Base-by-base conservation (phyloP, 306 rosid genomes). In the Styphnolobium japonicum region DNA sequence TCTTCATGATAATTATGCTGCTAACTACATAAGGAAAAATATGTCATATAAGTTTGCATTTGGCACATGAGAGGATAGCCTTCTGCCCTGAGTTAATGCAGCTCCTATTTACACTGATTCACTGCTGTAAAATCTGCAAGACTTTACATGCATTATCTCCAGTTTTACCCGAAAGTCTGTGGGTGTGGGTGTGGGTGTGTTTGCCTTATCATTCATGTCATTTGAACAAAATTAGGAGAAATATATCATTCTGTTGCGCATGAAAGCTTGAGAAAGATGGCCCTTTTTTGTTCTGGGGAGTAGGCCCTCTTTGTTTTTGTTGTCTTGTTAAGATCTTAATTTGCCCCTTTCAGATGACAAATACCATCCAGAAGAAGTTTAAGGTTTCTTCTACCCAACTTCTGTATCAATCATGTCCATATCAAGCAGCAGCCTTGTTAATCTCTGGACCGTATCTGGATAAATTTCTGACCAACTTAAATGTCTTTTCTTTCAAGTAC, bases 351-450 rank as follows among this genome's bases (percentile, higher is more conserved):
- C 80, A 95, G 98, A 92, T 95, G 98, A 95, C 98, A 45, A 92
- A 95, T 82, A 88, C 97, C 73, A 95, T 95, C 80, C 98, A 95
- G 81, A 95, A 95, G 82, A 91, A 88, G 88, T 91, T 67, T 78
- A 95, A 91, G 83, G 98, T 92, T 81, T 84, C 98, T 80, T 95
- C 98, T 60, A 95, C 98, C 37, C 98, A 95, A 73, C 98, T 95
- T 78, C 67, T 95, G 11, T 94, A 91, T 84, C 98, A 95, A 49
- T 91, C 98, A 73, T 92, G 97, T 69, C 98, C 98, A 11, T 92
- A 92, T 92, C 98, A 94, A 64, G 78, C 97, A 3, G 88, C 89
- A 56, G 87, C 97, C 25, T 84, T 95, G 86, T 86, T 95, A 74
- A 71, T 95, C 75, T 7, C 73, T 10, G 98, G 98, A 66, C 98